Percentiles rank a stretch among this genome's conserved stretches.
Evolutionary conservation across 1,139 yeast genomes (phyloP).

Genomic region (Yamadazyma siamensis): DNA sequence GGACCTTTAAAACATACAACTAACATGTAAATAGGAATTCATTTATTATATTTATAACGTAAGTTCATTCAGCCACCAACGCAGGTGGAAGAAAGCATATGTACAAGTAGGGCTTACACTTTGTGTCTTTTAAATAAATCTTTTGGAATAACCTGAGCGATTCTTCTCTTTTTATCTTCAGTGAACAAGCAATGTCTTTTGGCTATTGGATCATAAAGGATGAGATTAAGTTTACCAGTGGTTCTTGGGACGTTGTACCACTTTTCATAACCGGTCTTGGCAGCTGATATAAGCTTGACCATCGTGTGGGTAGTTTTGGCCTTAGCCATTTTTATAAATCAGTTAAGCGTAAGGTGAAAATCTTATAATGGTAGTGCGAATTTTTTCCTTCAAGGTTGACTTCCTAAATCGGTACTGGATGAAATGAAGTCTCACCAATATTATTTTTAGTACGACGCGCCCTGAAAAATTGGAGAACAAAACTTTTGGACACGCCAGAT

Average conservation of each 20-base stretch:
- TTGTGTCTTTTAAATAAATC: constrained; percentile 56
- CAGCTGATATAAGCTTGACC: constrained; percentile 69
- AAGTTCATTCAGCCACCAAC: neutral
- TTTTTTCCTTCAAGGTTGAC: constrained; percentile 5
- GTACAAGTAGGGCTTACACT: constrained; percentile 8
- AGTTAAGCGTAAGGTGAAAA: neutral
- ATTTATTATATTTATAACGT: constrained; percentile 1
- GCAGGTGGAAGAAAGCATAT: constrained; percentile 2
- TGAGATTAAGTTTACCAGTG: constrained; percentile 73
- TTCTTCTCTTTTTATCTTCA: constrained; percentile 81
- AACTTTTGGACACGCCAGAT: constrained; percentile 12
- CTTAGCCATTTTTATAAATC: constrained; percentile 31
- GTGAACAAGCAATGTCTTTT: constrained; percentile 79
- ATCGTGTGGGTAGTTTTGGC: constrained; percentile 44
- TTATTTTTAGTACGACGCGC: constrained; percentile 7
- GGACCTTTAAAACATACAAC: constrained; percentile 22
- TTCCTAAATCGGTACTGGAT: constrained; percentile 14
- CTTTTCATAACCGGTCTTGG: constrained; percentile 82
- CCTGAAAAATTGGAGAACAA: constrained; percentile 8
- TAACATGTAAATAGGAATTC: constrained; percentile 6
- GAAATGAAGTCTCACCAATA: neutral
- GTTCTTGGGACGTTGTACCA: constrained; percentile 81
- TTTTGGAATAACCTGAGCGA: constrained; percentile 60
- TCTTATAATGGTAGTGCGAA: constrained; percentile 2
- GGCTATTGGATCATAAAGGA: constrained; percentile 81